phyloP scores from a whole-genome alignment of 1,139 yeast species.

The Pichia sp. region DNA sequence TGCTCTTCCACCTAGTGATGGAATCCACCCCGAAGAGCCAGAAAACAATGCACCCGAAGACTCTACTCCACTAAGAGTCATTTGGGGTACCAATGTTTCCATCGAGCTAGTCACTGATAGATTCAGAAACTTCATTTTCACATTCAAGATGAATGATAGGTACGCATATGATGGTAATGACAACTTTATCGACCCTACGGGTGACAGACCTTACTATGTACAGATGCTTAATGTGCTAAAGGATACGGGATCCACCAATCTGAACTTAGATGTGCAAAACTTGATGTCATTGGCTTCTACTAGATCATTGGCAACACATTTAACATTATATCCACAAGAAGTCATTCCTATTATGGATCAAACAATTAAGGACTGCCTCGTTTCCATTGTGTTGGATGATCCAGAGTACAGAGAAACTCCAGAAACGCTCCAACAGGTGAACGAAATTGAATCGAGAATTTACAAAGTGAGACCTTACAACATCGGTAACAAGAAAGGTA shows the following conservation, averaged over 20 bases:
- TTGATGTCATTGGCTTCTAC: slow-evolving; percentile 71
- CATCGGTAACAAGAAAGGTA: slow-evolving; percentile 63
- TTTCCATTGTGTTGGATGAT: slow-evolving; percentile 63
- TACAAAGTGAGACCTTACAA: slow-evolving; percentile 88
- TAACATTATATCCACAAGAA: slow-evolving; percentile 92
- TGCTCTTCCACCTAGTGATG: too few relatives aligned
- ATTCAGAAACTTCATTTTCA: slow-evolving; percentile 77
- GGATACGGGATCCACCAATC: slow-evolving; percentile 69
- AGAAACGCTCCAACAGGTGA: slow-evolving; percentile 30
- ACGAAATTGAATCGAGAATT: slow-evolving; percentile 70
- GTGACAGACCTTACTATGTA: slow-evolving; percentile 60
- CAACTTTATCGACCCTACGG: slow-evolving; percentile 38
- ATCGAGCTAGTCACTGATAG: slow-evolving; percentile 77
- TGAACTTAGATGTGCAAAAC: slow-evolving; percentile 80
- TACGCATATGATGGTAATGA: slow-evolving; percentile 43
- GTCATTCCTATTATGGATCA: slow-evolving; percentile 98
- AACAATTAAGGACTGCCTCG: slow-evolving; percentile 84
- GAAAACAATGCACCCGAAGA: slow-evolving; percentile 1
- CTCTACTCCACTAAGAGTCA: slow-evolving; percentile 71
- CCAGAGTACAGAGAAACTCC: slow-evolving; percentile 29
- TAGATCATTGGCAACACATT: slow-evolving; percentile 72
- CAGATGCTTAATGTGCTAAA: slow-evolving; percentile 69
- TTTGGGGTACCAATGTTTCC: slow-evolving; percentile 98
- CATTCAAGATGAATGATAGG: slow-evolving; percentile 75
- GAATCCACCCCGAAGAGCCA: too few relatives aligned